A percentile compares a stretch with the other conserved stretches of the same genome.
Conservation (phyloP, 2,329 filamentous ascomycete genomes). For the Neonectria neomacrospora region DNA sequence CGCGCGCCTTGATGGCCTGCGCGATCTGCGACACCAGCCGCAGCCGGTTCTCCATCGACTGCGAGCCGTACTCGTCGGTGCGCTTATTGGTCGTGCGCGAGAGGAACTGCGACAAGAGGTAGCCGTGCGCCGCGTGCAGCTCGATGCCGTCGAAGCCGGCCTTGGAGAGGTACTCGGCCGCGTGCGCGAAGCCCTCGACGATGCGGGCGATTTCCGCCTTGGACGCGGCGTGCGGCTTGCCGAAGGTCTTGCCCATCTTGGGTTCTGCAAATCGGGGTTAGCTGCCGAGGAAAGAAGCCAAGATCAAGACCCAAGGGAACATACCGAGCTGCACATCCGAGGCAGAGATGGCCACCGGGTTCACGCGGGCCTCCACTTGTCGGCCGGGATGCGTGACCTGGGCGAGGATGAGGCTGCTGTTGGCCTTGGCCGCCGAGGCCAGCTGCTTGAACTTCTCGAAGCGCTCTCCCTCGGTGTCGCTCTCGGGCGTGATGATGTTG, state of each 20-base stretch:
- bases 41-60: slow-evolving; percentile 55
- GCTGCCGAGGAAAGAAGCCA: background rate
- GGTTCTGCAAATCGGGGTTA: slow-evolving; percentile 25
- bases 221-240: slow-evolving; percentile 64
- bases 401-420: slow-evolving; percentile 69
- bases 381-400: slow-evolving; percentile 64
- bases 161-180: slow-evolving; percentile 70
- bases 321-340: slow-evolving; percentile 51
- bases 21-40: slow-evolving; percentile 58
- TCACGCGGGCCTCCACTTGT: slow-evolving; percentile 53
- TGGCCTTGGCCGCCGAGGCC: slow-evolving; percentile 63
- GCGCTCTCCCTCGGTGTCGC: slow-evolving; percentile 63
- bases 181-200: slow-evolving; percentile 69
- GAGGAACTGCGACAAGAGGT: slow-evolving; percentile 64
- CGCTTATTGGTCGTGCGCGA: slow-evolving; percentile 60
- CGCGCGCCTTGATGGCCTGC: slow-evolving; percentile 46
- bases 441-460: slow-evolving; percentile 71
- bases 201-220: slow-evolving; percentile 67
- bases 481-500: slow-evolving; percentile 66
- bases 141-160: slow-evolving; percentile 68
- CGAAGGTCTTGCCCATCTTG: slow-evolving; percentile 49
- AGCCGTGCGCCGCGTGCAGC: slow-evolving; percentile 65
- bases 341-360: slow-evolving; percentile 55
- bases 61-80: slow-evolving; percentile 61
- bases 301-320: too few relatives aligned